Evolutionary conservation across 2,329 filamentous ascomycete genomes (phyloP).

Genomic region (Sporothrix dimorphospora): DNA sequence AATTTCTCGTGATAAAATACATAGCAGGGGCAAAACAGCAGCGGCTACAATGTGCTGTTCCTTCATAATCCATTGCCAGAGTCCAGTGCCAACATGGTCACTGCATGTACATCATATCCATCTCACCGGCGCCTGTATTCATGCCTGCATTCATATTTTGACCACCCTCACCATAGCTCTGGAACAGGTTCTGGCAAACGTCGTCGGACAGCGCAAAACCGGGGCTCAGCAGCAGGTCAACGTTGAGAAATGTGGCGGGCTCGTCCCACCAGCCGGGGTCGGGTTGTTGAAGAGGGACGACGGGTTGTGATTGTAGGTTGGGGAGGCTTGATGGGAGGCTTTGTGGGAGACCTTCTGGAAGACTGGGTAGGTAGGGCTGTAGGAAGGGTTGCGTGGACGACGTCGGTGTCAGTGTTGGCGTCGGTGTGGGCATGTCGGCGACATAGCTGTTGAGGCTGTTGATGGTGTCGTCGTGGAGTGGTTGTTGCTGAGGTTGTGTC

Average conservation of each 20-base stretch:
- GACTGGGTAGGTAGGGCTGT: background rate
- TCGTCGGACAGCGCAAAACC: conserved; percentile 13
- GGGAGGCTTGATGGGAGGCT: background rate
- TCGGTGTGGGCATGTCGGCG: background rate
- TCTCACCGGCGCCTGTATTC: background rate
- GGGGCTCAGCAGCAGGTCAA: conserved; percentile 1
- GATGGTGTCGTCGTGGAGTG: background rate
- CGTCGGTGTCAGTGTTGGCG: background rate
- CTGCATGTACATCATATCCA: conserved; percentile 1
- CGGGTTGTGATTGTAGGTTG: background rate
- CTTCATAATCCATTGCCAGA: background rate
- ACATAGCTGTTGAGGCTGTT: background rate
- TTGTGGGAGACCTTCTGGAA: background rate
- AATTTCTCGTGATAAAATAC: too few species aligned
- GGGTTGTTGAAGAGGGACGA: background rate
- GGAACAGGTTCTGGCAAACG: background rate
- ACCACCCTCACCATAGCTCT: background rate
- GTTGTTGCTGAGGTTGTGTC: background rate
- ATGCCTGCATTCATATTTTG: background rate
- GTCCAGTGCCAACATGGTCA: background rate
- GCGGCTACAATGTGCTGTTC: background rate
- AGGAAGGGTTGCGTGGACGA: background rate
- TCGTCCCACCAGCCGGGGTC: conserved; percentile 18
- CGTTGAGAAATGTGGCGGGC: background rate
- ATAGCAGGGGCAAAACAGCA: background rate